A percentile compares a stretch with the other conserved stretches of the same genome.
phyloP scores from a whole-genome alignment of 495 filamentous ascomycete species.

The Astrothelium macrocarpum region DNA sequence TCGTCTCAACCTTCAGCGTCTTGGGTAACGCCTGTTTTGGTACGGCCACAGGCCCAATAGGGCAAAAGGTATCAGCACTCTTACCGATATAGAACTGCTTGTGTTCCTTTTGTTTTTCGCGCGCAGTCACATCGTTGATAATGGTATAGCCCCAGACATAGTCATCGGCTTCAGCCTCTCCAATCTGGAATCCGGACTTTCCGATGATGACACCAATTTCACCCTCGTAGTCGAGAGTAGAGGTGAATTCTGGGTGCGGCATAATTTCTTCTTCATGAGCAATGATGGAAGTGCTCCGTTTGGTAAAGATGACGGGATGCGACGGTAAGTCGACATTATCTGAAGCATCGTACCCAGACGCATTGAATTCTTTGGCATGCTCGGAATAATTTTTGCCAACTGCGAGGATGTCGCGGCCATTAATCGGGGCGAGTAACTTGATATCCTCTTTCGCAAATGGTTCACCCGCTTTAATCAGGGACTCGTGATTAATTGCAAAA shows the following conservation, averaged over 20 bases:
- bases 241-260: constrained; percentile 41
- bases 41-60: constrained; percentile 46
- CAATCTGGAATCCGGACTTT: constrained; percentile 39
- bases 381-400: constrained; percentile 50
- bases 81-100: constrained; percentile 52
- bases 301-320: constrained; percentile 46
- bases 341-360: constrained; percentile 42
- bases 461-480: constrained; percentile 27
- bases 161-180: constrained; percentile 38
- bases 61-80: constrained; percentile 44
- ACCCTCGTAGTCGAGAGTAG: constrained; percentile 46
- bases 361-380: constrained; percentile 43
- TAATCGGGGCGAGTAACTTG: constrained; percentile 39
- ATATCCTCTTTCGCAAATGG: constrained; percentile 32
- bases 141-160: constrained; percentile 51
- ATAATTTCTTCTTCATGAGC: constrained; percentile 39
- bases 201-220: constrained; percentile 50
- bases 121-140: constrained; percentile 48
- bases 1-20: constrained; percentile 35
- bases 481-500: constrained; percentile 35
- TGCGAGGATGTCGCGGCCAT: constrained; percentile 42
- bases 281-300: constrained; percentile 46
- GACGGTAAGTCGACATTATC: constrained; percentile 40
- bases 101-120: constrained; percentile 47
- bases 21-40: constrained; percentile 35